Conservation (phyloP, 352 stramenopile genomes). For the Pythium grandisporangium region DNA sequence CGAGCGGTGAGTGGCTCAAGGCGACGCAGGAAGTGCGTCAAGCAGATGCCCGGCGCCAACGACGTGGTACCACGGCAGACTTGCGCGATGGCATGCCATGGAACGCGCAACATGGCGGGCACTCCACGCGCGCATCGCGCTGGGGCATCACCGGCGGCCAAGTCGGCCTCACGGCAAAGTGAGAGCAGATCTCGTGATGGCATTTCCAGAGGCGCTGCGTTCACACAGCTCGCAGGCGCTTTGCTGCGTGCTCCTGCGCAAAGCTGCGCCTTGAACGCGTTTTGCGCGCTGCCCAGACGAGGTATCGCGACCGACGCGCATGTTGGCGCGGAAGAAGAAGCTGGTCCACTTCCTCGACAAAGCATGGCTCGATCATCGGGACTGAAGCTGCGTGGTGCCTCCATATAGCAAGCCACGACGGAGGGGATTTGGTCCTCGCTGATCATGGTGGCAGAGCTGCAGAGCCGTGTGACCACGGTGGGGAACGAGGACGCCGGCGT, state of each 20-base stretch:
- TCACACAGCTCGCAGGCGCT: slow-evolving; percentile 19
- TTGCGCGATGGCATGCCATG: slow-evolving; percentile 16
- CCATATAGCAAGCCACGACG: neutral
- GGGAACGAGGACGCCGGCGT: no score
- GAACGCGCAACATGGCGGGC: slow-evolving; percentile 14
- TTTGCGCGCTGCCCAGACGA: neutral
- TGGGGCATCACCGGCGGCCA: slow-evolving; percentile 17
- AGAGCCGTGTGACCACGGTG: no score
- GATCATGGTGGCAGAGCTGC: no score
- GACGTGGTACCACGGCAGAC: slow-evolving; percentile 24
- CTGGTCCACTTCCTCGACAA: no score
- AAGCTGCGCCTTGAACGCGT: neutral
- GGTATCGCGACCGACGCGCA: neutral
- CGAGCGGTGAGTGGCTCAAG: slow-evolving; percentile 6
- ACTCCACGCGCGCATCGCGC: slow-evolving; percentile 28
- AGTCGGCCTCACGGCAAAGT: slow-evolving; percentile 24
- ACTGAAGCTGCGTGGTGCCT: neutral
- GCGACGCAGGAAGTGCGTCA: slow-evolving; percentile 24
- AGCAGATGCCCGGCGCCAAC: slow-evolving; percentile 29
- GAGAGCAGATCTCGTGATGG: slow-evolving; percentile 14
- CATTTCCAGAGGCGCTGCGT: slow-evolving; percentile 37
- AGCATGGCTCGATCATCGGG: neutral
- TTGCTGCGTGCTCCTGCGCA: neutral
- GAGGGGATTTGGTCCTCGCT: no score
- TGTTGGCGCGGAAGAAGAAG: neutral